Evolutionary conservation across 495 filamentous ascomycete species (phyloP).

Genomic region (Barbatosphaeria neglecta): DNA sequence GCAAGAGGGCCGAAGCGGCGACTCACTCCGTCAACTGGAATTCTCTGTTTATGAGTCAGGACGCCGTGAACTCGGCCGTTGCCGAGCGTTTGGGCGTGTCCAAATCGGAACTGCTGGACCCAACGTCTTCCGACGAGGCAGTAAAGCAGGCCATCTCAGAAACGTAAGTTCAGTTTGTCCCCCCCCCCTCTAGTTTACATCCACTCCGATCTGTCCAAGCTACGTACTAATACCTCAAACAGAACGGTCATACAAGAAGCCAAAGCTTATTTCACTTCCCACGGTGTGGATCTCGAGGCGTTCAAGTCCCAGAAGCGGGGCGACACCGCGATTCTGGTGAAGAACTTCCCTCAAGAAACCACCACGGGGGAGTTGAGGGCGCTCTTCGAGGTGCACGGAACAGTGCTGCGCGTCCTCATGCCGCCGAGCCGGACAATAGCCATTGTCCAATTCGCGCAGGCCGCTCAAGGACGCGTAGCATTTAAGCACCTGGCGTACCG

Average conservation of each 20-base stretch:
- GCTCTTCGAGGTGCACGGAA: conserved; percentile 61
- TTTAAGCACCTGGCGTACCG: conserved; percentile 77
- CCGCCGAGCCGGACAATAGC: conserved; percentile 87
- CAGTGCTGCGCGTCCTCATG: conserved; percentile 69
- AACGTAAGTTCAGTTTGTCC: conserved; percentile 62
- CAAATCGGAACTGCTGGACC: conserved; percentile 85
- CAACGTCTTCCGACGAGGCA: conserved; percentile 83
- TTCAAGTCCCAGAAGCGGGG: conserved; percentile 77
- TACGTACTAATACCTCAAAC: background rate
- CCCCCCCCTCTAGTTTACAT: too few species aligned
- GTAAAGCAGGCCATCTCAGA: conserved; percentile 96
- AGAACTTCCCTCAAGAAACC: conserved; percentile 84
- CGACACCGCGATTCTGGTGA: conserved; percentile 80
- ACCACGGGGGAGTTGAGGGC: conserved; percentile 52
- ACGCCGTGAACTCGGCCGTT: conserved; percentile 87
- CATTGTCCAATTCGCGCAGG: conserved; percentile 72
- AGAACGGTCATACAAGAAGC: conserved; percentile 75
- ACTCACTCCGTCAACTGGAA: conserved; percentile 88
- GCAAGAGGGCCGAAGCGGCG: conserved; percentile 65
- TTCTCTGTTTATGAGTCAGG: conserved; percentile 93
- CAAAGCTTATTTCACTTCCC: conserved; percentile 72
- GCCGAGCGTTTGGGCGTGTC: conserved; percentile 75
- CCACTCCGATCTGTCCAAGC: too few species aligned
- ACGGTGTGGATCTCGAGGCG: conserved; percentile 82
- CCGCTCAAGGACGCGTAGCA: conserved; percentile 66